Conservation (phyloP, 192 early-diverging fungal genomes). For the Coemansia sp. region DNA sequence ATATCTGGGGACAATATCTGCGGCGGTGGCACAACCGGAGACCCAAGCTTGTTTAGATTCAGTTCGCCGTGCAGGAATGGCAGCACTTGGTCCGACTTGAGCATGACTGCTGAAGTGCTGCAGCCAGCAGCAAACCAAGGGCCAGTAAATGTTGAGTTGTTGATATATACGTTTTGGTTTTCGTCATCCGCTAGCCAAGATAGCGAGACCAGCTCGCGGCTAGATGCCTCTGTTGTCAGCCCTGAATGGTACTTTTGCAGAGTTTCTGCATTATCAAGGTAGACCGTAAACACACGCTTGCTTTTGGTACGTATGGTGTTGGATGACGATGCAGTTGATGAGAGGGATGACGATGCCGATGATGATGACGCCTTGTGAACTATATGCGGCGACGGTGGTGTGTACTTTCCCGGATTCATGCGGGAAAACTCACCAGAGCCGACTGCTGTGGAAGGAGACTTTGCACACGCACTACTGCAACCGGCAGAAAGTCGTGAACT, state of each 20-base stretch:
- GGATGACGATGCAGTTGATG: background rate
- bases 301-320: slow-evolving; percentile 6
- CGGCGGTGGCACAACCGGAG: background rate
- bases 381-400: slow-evolving; percentile 33
- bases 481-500: slow-evolving; percentile 12
- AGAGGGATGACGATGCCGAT: slow-evolving; percentile 1
- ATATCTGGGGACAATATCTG: slow-evolving; percentile 5
- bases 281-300: slow-evolving; percentile 13
- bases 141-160: slow-evolving; percentile 22
- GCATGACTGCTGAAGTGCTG: slow-evolving; percentile 5
- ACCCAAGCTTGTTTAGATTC: slow-evolving; percentile 35
- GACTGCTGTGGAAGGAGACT: background rate
- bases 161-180: slow-evolving; percentile 10
- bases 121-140: slow-evolving; percentile 44
- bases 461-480: background rate
- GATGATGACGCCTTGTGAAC: slow-evolving; percentile 24
- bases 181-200: slow-evolving; percentile 21
- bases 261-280: slow-evolving; percentile 24
- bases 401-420: background rate
- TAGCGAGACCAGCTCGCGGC: slow-evolving; percentile 30
- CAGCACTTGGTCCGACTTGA: slow-evolving; percentile 27
- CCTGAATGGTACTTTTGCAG: slow-evolving; percentile 27
- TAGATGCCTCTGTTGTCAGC: slow-evolving; percentile 24
- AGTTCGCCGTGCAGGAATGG: slow-evolving; percentile 50
- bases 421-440: background rate